A percentile compares a stretch with the other conserved stretches of the same genome.
Evolutionary conservation across 1,139 yeast species (phyloP).

Genomic region (Sugiyamaella grinbergsii): DNA sequence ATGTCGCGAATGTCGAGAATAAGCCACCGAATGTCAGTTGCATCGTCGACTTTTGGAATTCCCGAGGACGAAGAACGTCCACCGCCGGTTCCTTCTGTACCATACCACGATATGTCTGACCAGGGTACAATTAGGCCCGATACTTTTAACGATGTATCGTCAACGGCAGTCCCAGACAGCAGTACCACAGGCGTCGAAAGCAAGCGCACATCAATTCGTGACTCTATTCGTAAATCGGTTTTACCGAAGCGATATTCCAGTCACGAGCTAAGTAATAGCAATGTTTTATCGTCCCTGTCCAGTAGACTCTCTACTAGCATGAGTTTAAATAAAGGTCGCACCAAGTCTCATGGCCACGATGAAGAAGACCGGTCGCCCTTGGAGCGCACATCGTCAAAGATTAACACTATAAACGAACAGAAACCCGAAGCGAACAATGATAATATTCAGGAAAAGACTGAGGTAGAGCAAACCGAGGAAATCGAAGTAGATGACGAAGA

Average conservation of each 20-base stretch:
- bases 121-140: conserved; percentile 5
- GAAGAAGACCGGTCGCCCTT: too few relatives aligned
- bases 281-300: conserved; percentile 30
- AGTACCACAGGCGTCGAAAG: background rate
- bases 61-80: conserved; percentile 37
- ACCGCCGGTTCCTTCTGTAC: conserved; percentile 39
- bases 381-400: too few relatives aligned
- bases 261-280: conserved; percentile 12
- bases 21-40: conserved; percentile 40
- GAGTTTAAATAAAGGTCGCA: conserved; percentile 8
- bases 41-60: conserved; percentile 32
- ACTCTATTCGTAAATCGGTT: conserved; percentile 22
- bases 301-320: conserved; percentile 33
- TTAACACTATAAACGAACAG: too few relatives aligned
- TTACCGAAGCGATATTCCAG: conserved; percentile 18
- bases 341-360: conserved; percentile 3
- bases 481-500: conserved; percentile 1
- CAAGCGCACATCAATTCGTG: conserved; percentile 17
- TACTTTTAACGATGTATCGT: background rate
- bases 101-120: conserved; percentile 21
- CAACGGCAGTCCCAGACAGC: background rate
- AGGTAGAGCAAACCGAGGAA: background rate
- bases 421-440: too few relatives aligned
- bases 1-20: conserved; percentile 47
- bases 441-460: background rate